A percentile compares a stretch with the other conserved stretches of the same genome.
phyloP scores from a whole-genome alignment of 352 stramenopile genomes.

The Phytophthora ramorum region DNA sequence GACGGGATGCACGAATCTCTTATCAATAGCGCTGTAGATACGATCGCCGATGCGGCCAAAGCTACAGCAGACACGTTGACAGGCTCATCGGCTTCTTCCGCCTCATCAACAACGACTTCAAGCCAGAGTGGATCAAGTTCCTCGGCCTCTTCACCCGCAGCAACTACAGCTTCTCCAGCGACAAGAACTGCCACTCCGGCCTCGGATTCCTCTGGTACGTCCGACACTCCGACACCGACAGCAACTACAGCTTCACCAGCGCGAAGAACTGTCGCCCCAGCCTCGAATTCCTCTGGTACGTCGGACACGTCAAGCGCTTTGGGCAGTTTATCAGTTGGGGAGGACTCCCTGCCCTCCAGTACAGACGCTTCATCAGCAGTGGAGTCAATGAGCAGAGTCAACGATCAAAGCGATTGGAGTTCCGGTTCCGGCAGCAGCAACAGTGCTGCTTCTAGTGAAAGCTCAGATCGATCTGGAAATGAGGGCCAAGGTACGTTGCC shows the following conservation, averaged over 20 bases:
- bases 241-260: background rate
- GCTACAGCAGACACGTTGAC: constrained; percentile 16
- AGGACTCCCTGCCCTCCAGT: background rate
- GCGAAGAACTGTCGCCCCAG: too few relatives aligned
- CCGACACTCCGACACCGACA: background rate
- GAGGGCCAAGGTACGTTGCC: background rate
- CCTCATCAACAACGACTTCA: constrained; percentile 1
- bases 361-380: background rate
- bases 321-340: background rate
- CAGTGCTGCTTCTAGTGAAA: background rate
- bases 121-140: constrained; percentile 1
- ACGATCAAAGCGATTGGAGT: background rate
- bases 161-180: background rate
- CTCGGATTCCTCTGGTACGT: background rate
- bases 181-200: constrained; percentile 1
- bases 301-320: background rate
- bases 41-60: constrained; percentile 5
- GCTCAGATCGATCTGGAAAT: background rate
- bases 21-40: constrained; percentile 7
- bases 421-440: background rate
- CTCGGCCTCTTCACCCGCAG: background rate
- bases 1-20: constrained; percentile 11
- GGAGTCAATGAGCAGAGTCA: background rate
- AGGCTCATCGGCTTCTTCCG: background rate
- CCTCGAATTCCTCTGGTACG: too few relatives aligned